A percentile compares a stretch with the other conserved stretches of the same genome.
phyloP scores from a whole-genome alignment of 805 yeast genomes.

The Schizosaccharomyces japonicus region DNA sequence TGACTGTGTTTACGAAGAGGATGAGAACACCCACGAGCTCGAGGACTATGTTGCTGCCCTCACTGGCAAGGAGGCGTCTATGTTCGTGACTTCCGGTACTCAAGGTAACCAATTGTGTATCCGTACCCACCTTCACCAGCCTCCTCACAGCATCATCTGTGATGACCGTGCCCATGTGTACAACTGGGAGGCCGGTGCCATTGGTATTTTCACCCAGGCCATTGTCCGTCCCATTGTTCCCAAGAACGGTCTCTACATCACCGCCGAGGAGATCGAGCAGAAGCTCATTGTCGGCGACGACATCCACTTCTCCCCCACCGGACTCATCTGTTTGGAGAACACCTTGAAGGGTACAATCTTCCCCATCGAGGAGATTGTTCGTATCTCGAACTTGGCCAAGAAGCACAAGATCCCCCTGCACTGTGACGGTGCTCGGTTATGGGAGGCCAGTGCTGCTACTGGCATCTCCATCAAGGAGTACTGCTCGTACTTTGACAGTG shows the following conservation, averaged over 20 bases:
- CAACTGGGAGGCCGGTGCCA: constrained; percentile 72
- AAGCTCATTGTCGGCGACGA: constrained; percentile 1
- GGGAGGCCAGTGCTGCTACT: constrained; percentile 67
- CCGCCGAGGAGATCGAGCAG: constrained; percentile 2
- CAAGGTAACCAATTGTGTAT: constrained; percentile 71
- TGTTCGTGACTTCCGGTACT: constrained; percentile 75
- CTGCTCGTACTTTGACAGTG: constrained; percentile 13
- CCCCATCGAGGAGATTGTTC: constrained; percentile 55
- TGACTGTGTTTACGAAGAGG: constrained; percentile 78
- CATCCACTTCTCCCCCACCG: constrained; percentile 73
- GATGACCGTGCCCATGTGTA: constrained; percentile 71
- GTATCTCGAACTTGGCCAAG: constrained; percentile 47
- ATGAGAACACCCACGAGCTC: constrained; percentile 37
- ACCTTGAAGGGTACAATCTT: constrained; percentile 62
- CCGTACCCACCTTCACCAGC: constrained; percentile 50
- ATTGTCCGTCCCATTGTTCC: constrained; percentile 74
- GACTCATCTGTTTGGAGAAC: constrained; percentile 63
- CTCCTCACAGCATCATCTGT: constrained; percentile 68
- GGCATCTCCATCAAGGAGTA: constrained; percentile 29
- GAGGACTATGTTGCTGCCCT: constrained; percentile 41
- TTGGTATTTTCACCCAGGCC: constrained; percentile 73
- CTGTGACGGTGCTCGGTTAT: constrained; percentile 85
- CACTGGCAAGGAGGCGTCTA: constrained; percentile 59
- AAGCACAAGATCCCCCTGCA: constrained; percentile 39
- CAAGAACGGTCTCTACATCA: constrained; percentile 26